These are phyloP conservation scores for Paradendryphiella salina DNA, from an alignment of 2,329 filamentous ascomycete species.

Conservation along the genomic window DNA sequence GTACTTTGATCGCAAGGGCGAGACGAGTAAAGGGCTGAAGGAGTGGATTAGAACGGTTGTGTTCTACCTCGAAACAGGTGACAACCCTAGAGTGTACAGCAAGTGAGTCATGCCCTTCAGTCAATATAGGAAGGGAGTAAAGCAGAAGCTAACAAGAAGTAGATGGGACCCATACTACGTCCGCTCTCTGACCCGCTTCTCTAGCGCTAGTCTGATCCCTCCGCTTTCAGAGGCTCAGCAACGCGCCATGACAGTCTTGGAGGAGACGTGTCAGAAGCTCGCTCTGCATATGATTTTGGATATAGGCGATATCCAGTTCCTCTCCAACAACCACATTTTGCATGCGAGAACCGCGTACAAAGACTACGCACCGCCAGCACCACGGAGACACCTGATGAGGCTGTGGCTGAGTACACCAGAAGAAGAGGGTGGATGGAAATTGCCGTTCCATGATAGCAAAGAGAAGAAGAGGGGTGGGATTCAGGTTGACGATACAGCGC, in stretches of 20 bases:
- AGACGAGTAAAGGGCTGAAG: slow-evolving; percentile 73
- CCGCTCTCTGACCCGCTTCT: slow-evolving; percentile 73
- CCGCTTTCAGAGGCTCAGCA: slow-evolving; percentile 69
- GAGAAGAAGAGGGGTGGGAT: slow-evolving; percentile 89
- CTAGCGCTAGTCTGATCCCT: slow-evolving; percentile 71
- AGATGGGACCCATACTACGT: slow-evolving; percentile 88
- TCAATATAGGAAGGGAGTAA: neutral
- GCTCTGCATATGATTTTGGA: slow-evolving; percentile 84
- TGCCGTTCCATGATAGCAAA: slow-evolving; percentile 78
- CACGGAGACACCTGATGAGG: slow-evolving; percentile 76
- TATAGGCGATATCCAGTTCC: slow-evolving; percentile 85
- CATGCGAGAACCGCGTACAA: slow-evolving; percentile 82
- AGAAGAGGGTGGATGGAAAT: slow-evolving; percentile 78
- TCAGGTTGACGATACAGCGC: slow-evolving; percentile 79
- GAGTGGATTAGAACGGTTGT: slow-evolving; percentile 73
- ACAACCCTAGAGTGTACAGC: slow-evolving; percentile 69
- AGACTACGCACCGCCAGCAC: slow-evolving; percentile 68
- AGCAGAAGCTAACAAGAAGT: slow-evolving; percentile 11
- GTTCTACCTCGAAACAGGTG: slow-evolving; percentile 73
- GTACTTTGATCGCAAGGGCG: slow-evolving; percentile 92
- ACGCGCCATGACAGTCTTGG: slow-evolving; percentile 69
- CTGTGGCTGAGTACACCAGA: slow-evolving; percentile 84
- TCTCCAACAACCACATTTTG: slow-evolving; percentile 77
- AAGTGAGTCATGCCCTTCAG: slow-evolving; percentile 56
- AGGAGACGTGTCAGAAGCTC: slow-evolving; percentile 73